Conservation (phyloP, 2,329 filamentous ascomycete species). For the Xylariaceae sp. region DNA sequence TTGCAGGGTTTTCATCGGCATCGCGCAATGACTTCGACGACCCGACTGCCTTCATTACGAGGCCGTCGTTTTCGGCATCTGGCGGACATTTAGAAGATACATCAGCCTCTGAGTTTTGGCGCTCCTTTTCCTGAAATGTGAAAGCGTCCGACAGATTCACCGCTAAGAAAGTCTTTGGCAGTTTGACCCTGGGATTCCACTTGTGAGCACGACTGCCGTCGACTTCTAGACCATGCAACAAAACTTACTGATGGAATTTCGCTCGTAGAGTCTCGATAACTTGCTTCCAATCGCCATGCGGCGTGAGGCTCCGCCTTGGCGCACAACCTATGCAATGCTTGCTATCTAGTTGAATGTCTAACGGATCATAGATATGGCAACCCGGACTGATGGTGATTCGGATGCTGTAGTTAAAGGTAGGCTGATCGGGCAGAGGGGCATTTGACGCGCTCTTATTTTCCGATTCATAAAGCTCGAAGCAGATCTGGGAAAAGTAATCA, state of each 20-base stretch:
- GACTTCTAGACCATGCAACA: constrained; percentile 3
- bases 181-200: constrained; percentile 49
- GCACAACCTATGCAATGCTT: constrained; percentile 95
- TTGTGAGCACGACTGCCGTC: constrained; percentile 12
- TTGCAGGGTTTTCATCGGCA: constrained; percentile 19
- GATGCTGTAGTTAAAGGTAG: constrained; percentile 89
- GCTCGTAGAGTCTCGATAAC: constrained; percentile 93
- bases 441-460: constrained; percentile 61
- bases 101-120: constrained; percentile 45
- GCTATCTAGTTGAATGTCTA: constrained; percentile 94
- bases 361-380: constrained; percentile 91
- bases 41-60: constrained; percentile 27
- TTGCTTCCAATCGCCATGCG: constrained; percentile 91
- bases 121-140: constrained; percentile 54
- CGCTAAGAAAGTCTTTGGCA: constrained; percentile 62
- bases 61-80: constrained; percentile 23
- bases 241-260: constrained; percentile 85
- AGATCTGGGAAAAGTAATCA: constrained; percentile 95
- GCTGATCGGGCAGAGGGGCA: constrained; percentile 51
- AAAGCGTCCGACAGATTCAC: constrained; percentile 62
- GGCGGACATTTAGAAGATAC: constrained; percentile 46
- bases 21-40: constrained; percentile 18
- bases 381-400: constrained; percentile 93
- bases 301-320: constrained; percentile 81
- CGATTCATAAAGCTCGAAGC: constrained; percentile 95